Evolutionary conservation across 176 grass and related monocot species (phyloP), one percentile per base, ranked within the genome.

Genomic region (Leersia perrieri): DNA sequence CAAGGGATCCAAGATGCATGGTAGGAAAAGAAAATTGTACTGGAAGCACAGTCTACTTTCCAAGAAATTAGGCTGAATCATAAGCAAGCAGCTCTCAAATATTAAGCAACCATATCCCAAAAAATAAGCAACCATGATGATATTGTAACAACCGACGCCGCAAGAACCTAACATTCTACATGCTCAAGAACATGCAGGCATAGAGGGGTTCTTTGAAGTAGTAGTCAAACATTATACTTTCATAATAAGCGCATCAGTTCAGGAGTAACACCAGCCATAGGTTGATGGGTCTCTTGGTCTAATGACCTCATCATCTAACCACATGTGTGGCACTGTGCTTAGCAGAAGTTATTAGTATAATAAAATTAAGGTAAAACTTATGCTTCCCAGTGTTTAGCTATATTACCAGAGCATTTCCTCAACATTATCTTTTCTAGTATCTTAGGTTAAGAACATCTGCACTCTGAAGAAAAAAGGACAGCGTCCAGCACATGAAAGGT

Each of bases 11-110:
- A 70, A 32, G 57, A 78, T 78, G 2, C 68, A 83, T 66, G 45
- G 28, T 66, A 30, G 74, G 31, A 34, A 68, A 61, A 63, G 8
- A 66, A 58, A 61, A 76, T 8, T 12, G 3, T 26, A 62, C 0
- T 68, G 16, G 61, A 74, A 22, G 60, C 67, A 16, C 31, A 29
- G 47, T 77, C 13, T 61, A 27, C n/a, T 12, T 83, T 84, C 74
- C 2, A 69, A 39, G 25, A 63, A 58, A 84, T n/a, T 16, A n/a
- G 66, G 35, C 33, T 12, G 11, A 40, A 11, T 38, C 1, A 51
- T 69, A 77, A 64, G 7, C 27, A 22, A 80, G 76, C 44, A 58
- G 5, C 44, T n/a, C 74, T 39, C 27, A 33, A 13, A 78, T 68
- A 83, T 73, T 72, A 49, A 49, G 45, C 45, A 49, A 49, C 15